Conservation (phyloP, 2,329 filamentous ascomycete genomes). For the Aspergillus chevalieri region DNA sequence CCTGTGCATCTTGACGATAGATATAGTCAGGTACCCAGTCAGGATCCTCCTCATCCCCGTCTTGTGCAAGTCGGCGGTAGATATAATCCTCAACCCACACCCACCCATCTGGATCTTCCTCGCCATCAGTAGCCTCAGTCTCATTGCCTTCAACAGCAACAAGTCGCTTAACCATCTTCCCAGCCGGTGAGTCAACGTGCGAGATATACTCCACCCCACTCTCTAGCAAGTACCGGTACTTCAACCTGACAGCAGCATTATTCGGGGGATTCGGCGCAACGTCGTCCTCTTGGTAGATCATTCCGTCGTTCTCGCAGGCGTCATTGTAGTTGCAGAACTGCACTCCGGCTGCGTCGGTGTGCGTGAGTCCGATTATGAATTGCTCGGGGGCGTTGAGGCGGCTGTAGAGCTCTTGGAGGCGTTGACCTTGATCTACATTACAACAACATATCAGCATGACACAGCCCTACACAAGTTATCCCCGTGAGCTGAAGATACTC, state of each 20-base stretch:
- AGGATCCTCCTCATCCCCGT: too few relatives aligned
- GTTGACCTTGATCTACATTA: neutral
- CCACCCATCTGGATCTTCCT: too few relatives aligned
- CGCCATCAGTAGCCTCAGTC: too few relatives aligned
- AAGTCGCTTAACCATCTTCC: neutral
- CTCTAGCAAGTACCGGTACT: slow-evolving; percentile 5
- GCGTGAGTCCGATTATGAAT: neutral
- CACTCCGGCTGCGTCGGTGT: neutral
- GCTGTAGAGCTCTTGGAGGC: neutral
- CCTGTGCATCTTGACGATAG: too few relatives aligned
- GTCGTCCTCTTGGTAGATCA: neutral
- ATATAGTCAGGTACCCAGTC: too few relatives aligned
- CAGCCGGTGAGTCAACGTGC: neutral
- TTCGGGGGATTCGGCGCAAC: neutral
- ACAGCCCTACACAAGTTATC: neutral
- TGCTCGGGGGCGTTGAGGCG: neutral
- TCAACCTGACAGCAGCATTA: slow-evolving; percentile 16
- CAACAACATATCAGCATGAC: neutral
- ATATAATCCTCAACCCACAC: too few relatives aligned
- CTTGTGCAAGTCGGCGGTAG: too few relatives aligned
- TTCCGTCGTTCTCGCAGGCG: neutral
- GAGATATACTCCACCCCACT: neutral
- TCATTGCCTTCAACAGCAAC: too few relatives aligned
- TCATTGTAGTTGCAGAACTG: neutral
- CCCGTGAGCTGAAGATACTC: neutral